Evolutionary conservation across 208 protist genomes (phyloP).

Genomic region (Tritrichomonas foetus): DNA sequence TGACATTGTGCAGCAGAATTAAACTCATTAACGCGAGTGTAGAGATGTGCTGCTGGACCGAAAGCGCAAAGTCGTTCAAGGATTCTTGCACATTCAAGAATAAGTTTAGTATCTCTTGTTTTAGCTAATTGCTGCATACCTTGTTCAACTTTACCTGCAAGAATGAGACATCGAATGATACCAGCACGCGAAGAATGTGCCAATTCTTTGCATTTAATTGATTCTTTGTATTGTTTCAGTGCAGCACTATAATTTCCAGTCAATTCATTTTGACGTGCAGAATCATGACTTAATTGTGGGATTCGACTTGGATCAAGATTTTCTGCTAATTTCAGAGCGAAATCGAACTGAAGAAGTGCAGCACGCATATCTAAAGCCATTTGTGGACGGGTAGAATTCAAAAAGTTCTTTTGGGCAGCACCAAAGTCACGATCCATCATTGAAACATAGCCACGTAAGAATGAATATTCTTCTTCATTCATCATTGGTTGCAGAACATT

Average conservation of each 20-base stretch:
- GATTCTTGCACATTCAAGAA: not conserved
- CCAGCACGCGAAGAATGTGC: not conserved
- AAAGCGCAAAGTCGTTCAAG: not conserved
- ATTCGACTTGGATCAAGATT: not conserved
- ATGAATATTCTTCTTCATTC: not conserved
- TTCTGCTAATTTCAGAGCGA: not conserved
- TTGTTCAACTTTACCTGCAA: not conserved
- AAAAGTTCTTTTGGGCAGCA: slow-evolving; percentile 17
- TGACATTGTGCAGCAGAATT: not conserved
- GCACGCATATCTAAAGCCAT: slow-evolving; percentile 25
- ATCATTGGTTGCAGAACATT: not conserved
- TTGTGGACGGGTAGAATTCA: not conserved
- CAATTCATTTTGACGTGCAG: not conserved
- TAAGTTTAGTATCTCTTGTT: not conserved
- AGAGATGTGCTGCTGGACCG: not conserved
- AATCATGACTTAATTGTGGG: not conserved
- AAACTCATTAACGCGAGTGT: not conserved
- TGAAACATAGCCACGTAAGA: not conserved
- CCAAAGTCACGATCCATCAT: slow-evolving; percentile 2
- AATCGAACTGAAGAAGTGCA: not conserved
- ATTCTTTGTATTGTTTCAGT: not conserved
- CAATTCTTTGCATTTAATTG: not conserved
- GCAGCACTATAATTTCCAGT: not conserved
- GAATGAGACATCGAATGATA: not conserved
- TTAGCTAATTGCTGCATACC: not conserved